A percentile compares a stretch with the other conserved stretches of the same genome.
Conservation (phyloP, 2,329 filamentous ascomycete genomes). For the Fonsecaea erecta region DNA sequence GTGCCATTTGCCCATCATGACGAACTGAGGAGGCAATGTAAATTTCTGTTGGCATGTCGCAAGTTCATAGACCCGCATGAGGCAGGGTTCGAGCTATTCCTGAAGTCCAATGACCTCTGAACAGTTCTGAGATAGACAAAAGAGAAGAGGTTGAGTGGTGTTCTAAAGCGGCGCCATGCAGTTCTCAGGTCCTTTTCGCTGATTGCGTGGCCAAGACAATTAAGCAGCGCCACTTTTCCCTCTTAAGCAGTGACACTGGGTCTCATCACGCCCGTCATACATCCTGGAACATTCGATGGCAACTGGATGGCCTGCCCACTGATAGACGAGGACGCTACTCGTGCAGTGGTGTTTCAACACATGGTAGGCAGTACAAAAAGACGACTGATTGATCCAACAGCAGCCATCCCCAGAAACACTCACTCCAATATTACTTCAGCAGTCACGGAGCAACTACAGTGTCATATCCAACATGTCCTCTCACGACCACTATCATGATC, state of each 20-base stretch:
- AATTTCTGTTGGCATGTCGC: no score
- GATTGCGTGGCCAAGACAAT: neutral
- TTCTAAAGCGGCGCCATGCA: no score
- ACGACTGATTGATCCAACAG: neutral
- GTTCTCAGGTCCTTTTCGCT: no score
- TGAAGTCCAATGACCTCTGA: no score
- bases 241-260: neutral
- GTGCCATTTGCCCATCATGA: no score
- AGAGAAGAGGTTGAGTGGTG: no score
- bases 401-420: neutral
- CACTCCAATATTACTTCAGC: neutral
- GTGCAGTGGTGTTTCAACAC: neutral
- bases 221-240: neutral
- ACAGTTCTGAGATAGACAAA: no score
- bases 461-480: conserved; percentile 23
- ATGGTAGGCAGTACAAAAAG: neutral
- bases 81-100: no score
- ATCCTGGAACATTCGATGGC: neutral
- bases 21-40: no score
- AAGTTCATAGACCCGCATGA: no score
- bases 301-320: neutral
- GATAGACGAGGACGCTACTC: neutral
- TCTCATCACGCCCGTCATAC: neutral
- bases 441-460: neutral
- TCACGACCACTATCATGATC: conserved; percentile 29